Conservation (phyloP, 768 basidiomycete species). For the Termitomyces sp. region DNA sequence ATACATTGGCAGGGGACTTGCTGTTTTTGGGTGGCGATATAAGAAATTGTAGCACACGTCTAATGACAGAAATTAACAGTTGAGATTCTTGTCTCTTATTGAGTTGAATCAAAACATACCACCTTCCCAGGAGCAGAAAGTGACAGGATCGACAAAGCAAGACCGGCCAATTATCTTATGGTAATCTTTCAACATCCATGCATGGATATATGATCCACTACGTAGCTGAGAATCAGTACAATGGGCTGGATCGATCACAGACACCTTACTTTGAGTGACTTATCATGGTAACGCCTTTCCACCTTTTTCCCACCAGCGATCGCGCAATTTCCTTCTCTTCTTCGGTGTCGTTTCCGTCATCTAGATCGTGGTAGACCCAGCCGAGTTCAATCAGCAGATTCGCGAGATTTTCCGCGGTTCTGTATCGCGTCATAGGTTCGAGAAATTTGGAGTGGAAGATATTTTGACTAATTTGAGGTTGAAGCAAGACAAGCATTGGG, state of each 20-base stretch:
- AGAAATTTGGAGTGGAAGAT: slow-evolving; percentile 76
- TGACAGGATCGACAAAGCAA: slow-evolving; percentile 88
- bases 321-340: slow-evolving; percentile 21
- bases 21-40: slow-evolving; percentile 63
- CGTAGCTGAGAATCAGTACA: neutral
- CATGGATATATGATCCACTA: slow-evolving; percentile 79
- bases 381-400: slow-evolving; percentile 54
- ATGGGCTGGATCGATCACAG: neutral
- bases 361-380: slow-evolving; percentile 41
- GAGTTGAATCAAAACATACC: slow-evolving; percentile 37
- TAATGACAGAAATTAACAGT: slow-evolving; percentile 17
- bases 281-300: slow-evolving; percentile 64
- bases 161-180: slow-evolving; percentile 67
- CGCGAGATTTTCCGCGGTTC: slow-evolving; percentile 53
- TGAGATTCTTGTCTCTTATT: neutral
- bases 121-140: slow-evolving; percentile 93
- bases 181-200: slow-evolving; percentile 82
- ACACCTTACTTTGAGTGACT: slow-evolving; percentile 81
- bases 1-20: slow-evolving; percentile 25
- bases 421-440: slow-evolving; percentile 57
- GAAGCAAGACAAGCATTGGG: slow-evolving; percentile 70
- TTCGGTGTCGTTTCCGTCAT: slow-evolving; percentile 17
- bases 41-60: slow-evolving; percentile 92
- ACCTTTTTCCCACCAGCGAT: slow-evolving; percentile 14
- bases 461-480: slow-evolving; percentile 83